Conservation (phyloP, 352 stramenopile genomes). For the Chrysophaeum taylorii region DNA sequence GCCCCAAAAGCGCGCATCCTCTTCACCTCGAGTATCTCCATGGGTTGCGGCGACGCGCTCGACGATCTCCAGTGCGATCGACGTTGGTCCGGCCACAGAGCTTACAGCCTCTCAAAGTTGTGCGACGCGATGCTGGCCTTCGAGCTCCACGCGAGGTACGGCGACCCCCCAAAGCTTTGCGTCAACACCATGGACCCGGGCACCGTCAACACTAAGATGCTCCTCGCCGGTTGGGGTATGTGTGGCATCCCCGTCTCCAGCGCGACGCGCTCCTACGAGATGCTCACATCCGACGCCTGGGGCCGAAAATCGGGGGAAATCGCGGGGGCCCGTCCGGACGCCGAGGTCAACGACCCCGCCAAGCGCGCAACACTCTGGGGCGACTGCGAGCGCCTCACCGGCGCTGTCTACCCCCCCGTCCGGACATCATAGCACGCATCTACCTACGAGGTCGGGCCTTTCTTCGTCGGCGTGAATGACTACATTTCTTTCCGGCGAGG, state of each 20-base stretch:
- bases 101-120: constrained; percentile 2
- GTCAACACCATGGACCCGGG: constrained; percentile 5
- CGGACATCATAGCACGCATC: too few relatives aligned
- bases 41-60: neutral
- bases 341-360: neutral
- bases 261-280: constrained; percentile 6
- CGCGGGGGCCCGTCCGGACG: neutral
- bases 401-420: neutral
- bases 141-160: constrained; percentile 4
- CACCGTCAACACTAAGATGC: constrained; percentile 10
- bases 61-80: constrained; percentile 1
- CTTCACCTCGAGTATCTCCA: neutral
- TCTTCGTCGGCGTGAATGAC: too few relatives aligned
- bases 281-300: neutral
- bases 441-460: too few relatives aligned
- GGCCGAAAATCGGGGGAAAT: neutral
- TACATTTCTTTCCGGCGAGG: too few relatives aligned
- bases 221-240: neutral
- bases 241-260: neutral
- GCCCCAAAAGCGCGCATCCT: neutral
- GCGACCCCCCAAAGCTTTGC: neutral
- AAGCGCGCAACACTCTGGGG: neutral
- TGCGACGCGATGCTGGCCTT: constrained; percentile 1
- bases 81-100: neutral
- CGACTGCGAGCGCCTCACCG: neutral